Conservation (phyloP, 192 early-diverging fungal species). For the Entrophospora sp. region DNA sequence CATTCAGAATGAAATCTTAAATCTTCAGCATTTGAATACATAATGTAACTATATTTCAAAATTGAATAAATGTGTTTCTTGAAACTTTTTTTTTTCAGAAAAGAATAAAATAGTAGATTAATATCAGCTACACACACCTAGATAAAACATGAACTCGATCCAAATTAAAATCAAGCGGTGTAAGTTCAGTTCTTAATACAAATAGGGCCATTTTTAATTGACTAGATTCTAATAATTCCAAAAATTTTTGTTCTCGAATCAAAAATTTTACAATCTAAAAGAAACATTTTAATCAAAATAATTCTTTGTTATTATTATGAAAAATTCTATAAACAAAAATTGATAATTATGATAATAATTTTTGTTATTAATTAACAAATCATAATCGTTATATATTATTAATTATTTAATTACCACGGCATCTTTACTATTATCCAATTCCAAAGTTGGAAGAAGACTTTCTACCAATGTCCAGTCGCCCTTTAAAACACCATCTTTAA, state of each 20-base stretch:
- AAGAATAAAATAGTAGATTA: neutral
- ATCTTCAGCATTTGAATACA: conserved; percentile 59
- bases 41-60: conserved; percentile 48
- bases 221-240: conserved; percentile 73
- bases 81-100: no score
- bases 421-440: conserved; percentile 29
- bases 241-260: conserved; percentile 81
- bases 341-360: no score
- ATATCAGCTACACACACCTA: conserved; percentile 33
- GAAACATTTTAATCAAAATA: neutral
- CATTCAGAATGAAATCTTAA: conserved; percentile 60
- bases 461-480: conserved; percentile 75
- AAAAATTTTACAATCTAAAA: conserved; percentile 51
- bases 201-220: conserved; percentile 64
- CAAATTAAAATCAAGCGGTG: conserved; percentile 58
- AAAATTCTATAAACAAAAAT: no score
- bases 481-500: conserved; percentile 61
- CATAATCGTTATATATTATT: no score
- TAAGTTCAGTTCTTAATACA: conserved; percentile 73
- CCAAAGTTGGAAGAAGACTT: conserved; percentile 40
- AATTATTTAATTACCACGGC: conserved; percentile 32
- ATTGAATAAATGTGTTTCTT: neutral
- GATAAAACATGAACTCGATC: conserved; percentile 68
- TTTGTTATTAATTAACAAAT: no score
- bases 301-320: no score